Percentiles rank a stretch among this genome's conserved stretches.
Conservation (phyloP, 306 rosid species). For the Cicer judaicum region DNA sequence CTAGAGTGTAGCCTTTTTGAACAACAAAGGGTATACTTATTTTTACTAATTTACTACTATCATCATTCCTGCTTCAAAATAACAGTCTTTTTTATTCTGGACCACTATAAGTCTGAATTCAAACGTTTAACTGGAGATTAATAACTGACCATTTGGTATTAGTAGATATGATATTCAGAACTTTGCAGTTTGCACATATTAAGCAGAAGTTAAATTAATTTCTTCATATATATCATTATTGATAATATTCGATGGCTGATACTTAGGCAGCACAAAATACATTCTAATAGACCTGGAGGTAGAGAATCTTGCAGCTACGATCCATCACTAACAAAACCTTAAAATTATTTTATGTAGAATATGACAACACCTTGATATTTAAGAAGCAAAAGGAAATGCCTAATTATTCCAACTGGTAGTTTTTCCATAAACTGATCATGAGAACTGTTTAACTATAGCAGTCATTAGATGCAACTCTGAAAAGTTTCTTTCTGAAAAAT, state of each 20-base stretch:
- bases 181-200: conserved; percentile 16
- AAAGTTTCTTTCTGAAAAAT: conserved; percentile 31
- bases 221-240: conserved; percentile 18
- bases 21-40: conserved; percentile 30
- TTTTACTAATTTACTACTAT: conserved; percentile 7
- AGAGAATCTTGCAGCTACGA: conserved; percentile 1
- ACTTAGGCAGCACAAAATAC: conserved; percentile 35
- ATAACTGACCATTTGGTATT: conserved; percentile 25
- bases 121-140: conserved; percentile 13
- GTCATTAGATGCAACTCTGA: conserved; percentile 17
- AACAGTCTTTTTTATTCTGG: conserved; percentile 20
- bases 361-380: conserved; percentile 26
- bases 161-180: conserved; percentile 33
- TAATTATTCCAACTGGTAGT: conserved; percentile 25
- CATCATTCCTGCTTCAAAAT: conserved; percentile 29
- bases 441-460: conserved; percentile 27
- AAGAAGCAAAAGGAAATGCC: conserved; percentile 24
- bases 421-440: conserved; percentile 21
- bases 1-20: conserved; percentile 26
- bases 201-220: conserved; percentile 22
- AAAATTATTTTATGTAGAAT: conserved; percentile 7
- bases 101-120: conserved; percentile 28
- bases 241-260: conserved; percentile 1
- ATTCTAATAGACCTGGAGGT: neutral
- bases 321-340: conserved; percentile 32